These are phyloP conservation scores for Naegleria lovaniensis DNA, from an alignment of 208 protist species.

Conservation along the genomic window DNA sequence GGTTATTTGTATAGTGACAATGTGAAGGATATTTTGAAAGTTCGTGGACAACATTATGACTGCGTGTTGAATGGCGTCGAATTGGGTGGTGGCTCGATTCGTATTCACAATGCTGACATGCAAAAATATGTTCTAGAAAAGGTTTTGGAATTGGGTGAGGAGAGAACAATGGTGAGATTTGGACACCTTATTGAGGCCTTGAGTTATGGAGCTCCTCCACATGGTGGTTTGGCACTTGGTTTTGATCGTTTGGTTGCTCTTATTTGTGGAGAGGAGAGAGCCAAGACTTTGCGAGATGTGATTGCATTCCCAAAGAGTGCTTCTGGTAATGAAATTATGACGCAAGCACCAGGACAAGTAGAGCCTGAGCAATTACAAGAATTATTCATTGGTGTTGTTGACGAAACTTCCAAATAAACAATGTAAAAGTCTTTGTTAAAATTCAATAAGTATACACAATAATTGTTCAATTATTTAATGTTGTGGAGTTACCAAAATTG, in stretches of 20 bases:
- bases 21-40: not conserved
- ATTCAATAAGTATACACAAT: not conserved
- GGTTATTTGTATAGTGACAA: constrained; percentile 16
- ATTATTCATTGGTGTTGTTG: constrained; percentile 28
- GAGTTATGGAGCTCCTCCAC: constrained; percentile 55
- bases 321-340: constrained; percentile 55
- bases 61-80: constrained; percentile 69
- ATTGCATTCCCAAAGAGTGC: constrained; percentile 72
- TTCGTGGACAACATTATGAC: constrained; percentile 57
- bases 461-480: not conserved
- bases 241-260: constrained; percentile 57
- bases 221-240: constrained; percentile 53
- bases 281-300: constrained; percentile 54
- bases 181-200: constrained; percentile 48
- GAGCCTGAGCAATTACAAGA: constrained; percentile 39
- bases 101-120: constrained; percentile 59
- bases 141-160: constrained; percentile 16
- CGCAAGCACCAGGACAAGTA: constrained; percentile 38
- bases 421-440: not conserved
- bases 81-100: constrained; percentile 64
- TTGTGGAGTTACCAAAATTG: too few species aligned
- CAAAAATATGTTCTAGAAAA: constrained; percentile 48
- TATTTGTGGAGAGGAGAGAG: constrained; percentile 20
- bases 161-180: constrained; percentile 39
- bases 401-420: not conserved